Conservation (phyloP, 2,329 filamentous ascomycete species). For the Fusarium lyarnte region DNA sequence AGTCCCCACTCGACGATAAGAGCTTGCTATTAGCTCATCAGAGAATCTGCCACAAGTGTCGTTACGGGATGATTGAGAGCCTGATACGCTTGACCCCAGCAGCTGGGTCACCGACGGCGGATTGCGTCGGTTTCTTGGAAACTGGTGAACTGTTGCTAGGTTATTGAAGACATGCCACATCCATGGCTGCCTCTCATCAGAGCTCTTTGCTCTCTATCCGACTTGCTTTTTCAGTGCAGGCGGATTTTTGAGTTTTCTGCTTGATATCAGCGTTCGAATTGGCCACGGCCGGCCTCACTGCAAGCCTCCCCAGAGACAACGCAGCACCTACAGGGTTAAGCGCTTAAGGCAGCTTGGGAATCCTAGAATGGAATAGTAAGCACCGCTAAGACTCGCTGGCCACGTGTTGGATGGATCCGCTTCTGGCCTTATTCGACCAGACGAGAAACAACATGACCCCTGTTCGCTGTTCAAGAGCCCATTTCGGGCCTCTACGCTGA, state of each 20-base stretch:
- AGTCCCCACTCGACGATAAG: background rate
- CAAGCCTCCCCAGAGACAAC: conserved; percentile 1
- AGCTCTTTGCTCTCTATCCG: background rate
- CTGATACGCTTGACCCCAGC: conserved; percentile 3
- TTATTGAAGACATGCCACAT: background rate
- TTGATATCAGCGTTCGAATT: background rate
- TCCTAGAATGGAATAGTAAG: conserved; percentile 20
- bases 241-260: conserved; percentile 6
- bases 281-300: background rate
- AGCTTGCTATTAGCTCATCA: conserved; percentile 24
- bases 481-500: conserved; percentile 21
- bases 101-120: background rate
- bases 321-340: conserved; percentile 23
- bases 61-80: conserved; percentile 21
- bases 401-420: conserved; percentile 42
- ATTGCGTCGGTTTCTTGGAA: background rate
- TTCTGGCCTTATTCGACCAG: conserved; percentile 36
- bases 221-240: conserved; percentile 16
- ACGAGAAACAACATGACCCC: conserved; percentile 35
- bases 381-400: conserved; percentile 29
- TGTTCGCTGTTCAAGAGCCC: conserved; percentile 26
- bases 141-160: background rate
- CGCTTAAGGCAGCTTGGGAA: conserved; percentile 11
- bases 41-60: conserved; percentile 4
- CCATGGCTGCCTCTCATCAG: background rate